phyloP scores from a whole-genome alignment of 352 stramenopile species.

The Phytophthora cactorum region DNA sequence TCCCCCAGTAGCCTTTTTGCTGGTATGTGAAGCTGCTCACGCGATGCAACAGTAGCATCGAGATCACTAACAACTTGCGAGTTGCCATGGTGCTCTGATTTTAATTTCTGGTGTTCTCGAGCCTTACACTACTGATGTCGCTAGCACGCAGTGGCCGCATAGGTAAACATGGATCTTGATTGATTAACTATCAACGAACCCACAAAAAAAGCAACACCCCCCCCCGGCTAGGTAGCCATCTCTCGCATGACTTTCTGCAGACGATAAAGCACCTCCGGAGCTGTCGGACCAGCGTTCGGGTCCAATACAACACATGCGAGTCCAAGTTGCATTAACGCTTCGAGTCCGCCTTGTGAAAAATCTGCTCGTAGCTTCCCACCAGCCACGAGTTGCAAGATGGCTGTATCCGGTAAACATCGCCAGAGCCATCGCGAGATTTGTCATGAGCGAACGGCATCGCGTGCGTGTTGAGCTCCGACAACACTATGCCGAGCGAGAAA shows the following conservation, averaged over 20 bases:
- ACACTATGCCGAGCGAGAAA: too few relatives aligned
- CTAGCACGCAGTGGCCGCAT: too few relatives aligned
- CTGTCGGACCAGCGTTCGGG: neutral
- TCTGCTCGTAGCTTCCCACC: neutral
- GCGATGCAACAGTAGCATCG: neutral
- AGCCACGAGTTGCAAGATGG: slow-evolving; percentile 2
- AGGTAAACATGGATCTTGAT: neutral
- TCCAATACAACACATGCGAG: slow-evolving; percentile 1
- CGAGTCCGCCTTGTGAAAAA: slow-evolving; percentile 1
- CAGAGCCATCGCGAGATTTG: neutral
- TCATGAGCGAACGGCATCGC: neutral
- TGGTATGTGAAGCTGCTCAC: slow-evolving; percentile 20
- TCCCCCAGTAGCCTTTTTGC: slow-evolving; percentile 15
- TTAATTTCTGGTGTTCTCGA: neutral
- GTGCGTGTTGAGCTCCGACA: neutral
- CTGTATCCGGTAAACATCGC: neutral
- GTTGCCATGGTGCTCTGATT: neutral
- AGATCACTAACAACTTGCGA: neutral
- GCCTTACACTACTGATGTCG: neutral
- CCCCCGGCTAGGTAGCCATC: neutral
- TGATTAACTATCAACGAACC: neutral
- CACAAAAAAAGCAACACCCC: neutral
- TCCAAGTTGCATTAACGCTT: slow-evolving; percentile 1
- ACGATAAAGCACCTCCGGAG: slow-evolving; percentile 1
- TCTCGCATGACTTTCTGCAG: slow-evolving; percentile 1